A percentile compares a stretch with the other conserved stretches of the same genome.
Evolutionary conservation across 2,329 filamentous ascomycete species (phyloP).

Genomic region (Botryosphaeria agaves): DNA sequence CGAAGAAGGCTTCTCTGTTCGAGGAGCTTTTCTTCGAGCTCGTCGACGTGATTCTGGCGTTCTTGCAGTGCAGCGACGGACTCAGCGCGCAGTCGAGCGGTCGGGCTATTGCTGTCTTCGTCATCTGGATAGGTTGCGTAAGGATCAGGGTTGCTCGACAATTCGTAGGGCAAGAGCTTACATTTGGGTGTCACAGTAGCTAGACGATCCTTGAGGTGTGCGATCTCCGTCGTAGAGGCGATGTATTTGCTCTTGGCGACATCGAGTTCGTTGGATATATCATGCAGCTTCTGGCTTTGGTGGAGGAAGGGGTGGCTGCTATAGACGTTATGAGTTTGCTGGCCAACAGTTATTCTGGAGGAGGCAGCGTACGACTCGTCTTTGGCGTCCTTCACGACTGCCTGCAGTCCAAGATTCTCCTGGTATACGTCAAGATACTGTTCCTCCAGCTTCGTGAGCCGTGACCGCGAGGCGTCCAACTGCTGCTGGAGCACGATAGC

Average conservation of each 20-base stretch:
- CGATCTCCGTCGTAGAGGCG: constrained; percentile 5
- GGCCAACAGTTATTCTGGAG: background rate
- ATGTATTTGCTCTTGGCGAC: constrained; percentile 13
- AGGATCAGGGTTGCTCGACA: no score
- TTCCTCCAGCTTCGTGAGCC: constrained; percentile 18
- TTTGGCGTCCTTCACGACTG: constrained; percentile 19
- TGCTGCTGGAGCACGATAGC: constrained; percentile 20
- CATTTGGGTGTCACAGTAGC: background rate
- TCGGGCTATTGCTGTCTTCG: no score
- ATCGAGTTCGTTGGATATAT: constrained; percentile 8
- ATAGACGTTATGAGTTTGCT: background rate
- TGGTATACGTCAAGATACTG: constrained; percentile 24
- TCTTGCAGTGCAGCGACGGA: no score
- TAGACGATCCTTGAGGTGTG: constrained; percentile 6
- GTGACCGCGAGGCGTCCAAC: constrained; percentile 18
- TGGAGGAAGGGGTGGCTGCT: constrained; percentile 6
- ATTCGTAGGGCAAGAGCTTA: background rate
- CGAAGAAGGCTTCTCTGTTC: constrained; percentile 8
- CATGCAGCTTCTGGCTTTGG: constrained; percentile 7
- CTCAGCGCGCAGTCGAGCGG: no score
- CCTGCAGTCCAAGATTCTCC: constrained; percentile 13
- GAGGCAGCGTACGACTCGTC: constrained; percentile 7
- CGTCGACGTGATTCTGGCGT: constrained; percentile 7
- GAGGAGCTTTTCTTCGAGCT: constrained; percentile 7
- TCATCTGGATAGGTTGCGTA: no score